Conservation (phyloP, 1,139 yeast species). For the Lodderomyces parapsilosis region DNA sequence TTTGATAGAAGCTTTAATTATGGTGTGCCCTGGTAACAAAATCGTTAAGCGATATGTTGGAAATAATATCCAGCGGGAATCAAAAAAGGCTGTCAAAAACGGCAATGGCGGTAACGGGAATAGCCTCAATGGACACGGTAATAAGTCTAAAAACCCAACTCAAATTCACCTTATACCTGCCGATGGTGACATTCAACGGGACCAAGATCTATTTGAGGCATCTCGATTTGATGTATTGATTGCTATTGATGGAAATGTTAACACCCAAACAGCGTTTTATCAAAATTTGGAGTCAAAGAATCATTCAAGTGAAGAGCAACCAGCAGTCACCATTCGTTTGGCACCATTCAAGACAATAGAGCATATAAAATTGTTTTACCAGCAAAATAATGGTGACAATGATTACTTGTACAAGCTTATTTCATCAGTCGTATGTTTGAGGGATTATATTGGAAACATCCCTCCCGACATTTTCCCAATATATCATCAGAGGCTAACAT, state of each 20-base stretch:
- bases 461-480: slow-evolving; percentile 81
- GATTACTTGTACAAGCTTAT: slow-evolving; percentile 64
- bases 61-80: slow-evolving; percentile 38
- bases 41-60: slow-evolving; percentile 67
- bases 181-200: slow-evolving; percentile 34
- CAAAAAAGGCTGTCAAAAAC: slow-evolving; percentile 25
- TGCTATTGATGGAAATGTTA: slow-evolving; percentile 71
- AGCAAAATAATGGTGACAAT: slow-evolving; percentile 26
- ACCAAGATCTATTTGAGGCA: slow-evolving; percentile 21
- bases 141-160: slow-evolving; percentile 13
- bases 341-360: slow-evolving; percentile 82
- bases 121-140: slow-evolving; percentile 5
- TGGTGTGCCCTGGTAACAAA: slow-evolving; percentile 63
- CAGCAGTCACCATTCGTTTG: slow-evolving; percentile 63
- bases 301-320: slow-evolving; percentile 18
- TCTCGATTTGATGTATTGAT: slow-evolving; percentile 60
- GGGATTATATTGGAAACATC: slow-evolving; percentile 80
- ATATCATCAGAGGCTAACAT: slow-evolving; percentile 64
- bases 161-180: slow-evolving; percentile 46
- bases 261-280: slow-evolving; percentile 33
- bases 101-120: slow-evolving; percentile 9
- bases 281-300: slow-evolving; percentile 32
- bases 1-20: slow-evolving; percentile 70
- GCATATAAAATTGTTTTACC: slow-evolving; percentile 53
- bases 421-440: slow-evolving; percentile 78